Percentiles rank a stretch among this genome's conserved stretches.
These are phyloP conservation scores for Microdochium bolleyi DNA, from an alignment of 2,329 filamentous ascomycete genomes.

Conservation along the genomic window DNA sequence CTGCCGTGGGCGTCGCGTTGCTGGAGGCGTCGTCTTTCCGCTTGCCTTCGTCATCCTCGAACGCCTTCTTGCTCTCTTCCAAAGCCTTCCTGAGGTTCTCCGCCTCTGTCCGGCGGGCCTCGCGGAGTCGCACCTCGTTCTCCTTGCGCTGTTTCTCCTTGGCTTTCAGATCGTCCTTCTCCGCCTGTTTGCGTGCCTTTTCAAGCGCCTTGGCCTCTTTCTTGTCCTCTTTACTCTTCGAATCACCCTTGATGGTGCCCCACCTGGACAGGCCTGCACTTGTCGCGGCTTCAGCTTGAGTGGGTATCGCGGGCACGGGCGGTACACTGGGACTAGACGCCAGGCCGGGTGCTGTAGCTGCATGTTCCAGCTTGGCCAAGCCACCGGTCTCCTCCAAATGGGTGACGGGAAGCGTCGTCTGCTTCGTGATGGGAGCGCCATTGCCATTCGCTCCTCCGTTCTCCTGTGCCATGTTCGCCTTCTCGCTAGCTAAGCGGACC, in stretches of 20 bases:
- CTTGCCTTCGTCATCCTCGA: conserved; percentile 48
- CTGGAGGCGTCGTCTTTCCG: conserved; percentile 41
- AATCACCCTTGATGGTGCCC: conserved; percentile 17
- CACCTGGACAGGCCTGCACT: neutral
- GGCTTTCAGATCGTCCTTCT: conserved; percentile 36
- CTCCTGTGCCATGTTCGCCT: conserved; percentile 46
- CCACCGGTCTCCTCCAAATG: conserved; percentile 39
- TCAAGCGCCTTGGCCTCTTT: conserved; percentile 56
- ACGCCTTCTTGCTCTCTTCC: conserved; percentile 44
- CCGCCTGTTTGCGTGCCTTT: conserved; percentile 34
- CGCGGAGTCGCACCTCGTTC: conserved; percentile 21
- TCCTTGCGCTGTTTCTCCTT: conserved; percentile 36
- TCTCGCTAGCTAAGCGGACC: conserved; percentile 45
- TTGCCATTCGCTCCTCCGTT: conserved; percentile 36
- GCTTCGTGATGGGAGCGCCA: conserved; percentile 35
- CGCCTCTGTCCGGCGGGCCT: conserved; percentile 35
- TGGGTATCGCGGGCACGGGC: conserved; percentile 20
- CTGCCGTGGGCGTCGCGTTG: conserved; percentile 10
- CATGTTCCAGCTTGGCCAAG: conserved; percentile 56
- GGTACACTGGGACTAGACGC: conserved; percentile 13
- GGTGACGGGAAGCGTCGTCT: conserved; percentile 39
- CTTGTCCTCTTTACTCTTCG: conserved; percentile 55
- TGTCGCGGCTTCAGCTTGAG: conserved; percentile 13
- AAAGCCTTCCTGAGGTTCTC: conserved; percentile 51
- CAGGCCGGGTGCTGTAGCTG: conserved; percentile 50